phyloP scores from a whole-genome alignment of 202 grass and related monocot genomes.

The Carex arenaria region DNA sequence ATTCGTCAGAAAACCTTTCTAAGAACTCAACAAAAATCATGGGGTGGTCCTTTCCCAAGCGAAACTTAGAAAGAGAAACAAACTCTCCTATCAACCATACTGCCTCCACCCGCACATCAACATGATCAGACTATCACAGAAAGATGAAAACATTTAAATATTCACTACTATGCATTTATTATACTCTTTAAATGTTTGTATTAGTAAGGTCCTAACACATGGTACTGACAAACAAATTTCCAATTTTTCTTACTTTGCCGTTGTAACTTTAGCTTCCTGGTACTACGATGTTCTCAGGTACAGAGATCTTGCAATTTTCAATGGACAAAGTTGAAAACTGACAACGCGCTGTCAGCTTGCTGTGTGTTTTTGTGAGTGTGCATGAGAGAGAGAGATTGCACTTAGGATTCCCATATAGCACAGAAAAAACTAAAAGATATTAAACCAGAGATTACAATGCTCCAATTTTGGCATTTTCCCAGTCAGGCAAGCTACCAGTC shows the following conservation, averaged over 20 bases:
- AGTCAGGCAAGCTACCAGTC: not conserved
- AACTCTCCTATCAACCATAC: slow-evolving; percentile 79
- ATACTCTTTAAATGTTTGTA: not conserved
- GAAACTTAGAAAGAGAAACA: slow-evolving; percentile 84
- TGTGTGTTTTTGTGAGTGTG: slow-evolving; percentile 26
- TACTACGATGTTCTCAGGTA: not conserved
- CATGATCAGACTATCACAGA: slow-evolving; percentile 58
- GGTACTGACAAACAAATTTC: not conserved
- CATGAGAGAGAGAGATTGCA: not conserved
- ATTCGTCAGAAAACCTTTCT: slow-evolving; percentile 87
- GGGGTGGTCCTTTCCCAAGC: slow-evolving; percentile 62
- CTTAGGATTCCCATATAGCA: not conserved
- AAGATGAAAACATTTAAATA: not conserved
- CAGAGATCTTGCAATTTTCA: not conserved
- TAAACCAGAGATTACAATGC: slow-evolving; percentile 15
- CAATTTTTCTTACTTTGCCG: not conserved
- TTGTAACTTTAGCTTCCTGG: not conserved
- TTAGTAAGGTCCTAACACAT: not conserved
- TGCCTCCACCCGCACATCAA: slow-evolving; percentile 57
- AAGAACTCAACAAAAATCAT: slow-evolving; percentile 76
- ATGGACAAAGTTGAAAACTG: slow-evolving; percentile 15
- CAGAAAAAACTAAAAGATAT: slow-evolving; percentile 1
- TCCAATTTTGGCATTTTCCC: slow-evolving; percentile 2
- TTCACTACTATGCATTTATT: slow-evolving; percentile 4
- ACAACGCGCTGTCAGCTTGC: slow-evolving; percentile 80